Evolutionary conservation across 148 eudicot genomes (phyloP), one percentile per base, ranked within the genome.

Genomic region (Pouteria glomerata): DNA sequence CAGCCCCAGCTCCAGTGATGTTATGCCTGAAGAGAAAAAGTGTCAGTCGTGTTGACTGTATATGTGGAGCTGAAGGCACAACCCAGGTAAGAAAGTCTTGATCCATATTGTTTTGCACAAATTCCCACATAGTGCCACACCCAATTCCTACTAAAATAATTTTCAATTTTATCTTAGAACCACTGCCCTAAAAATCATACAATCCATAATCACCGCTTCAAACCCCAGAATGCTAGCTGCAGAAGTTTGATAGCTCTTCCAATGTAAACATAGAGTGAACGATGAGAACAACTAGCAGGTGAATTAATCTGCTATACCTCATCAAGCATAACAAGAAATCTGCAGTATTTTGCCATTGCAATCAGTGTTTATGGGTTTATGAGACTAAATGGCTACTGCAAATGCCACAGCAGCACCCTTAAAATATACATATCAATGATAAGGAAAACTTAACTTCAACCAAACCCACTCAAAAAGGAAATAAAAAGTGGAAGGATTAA

Each of bases 1-100:
- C 99, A 71, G 88, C 67, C 57, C 63, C 93, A 45, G 99, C 99
- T 61, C 66, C 76, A 50, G 88, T 84, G 73, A 96, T 84, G 72
- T 85, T 92, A 81, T 90, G 74, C 79, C 99, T 96, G 85, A 47
- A 70, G 71, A 1, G 26, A 34, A 18, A 63, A 35, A 7, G 62
- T 62, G 23, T 59, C 47, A 65, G 33, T 33, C 15, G 3, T 5
- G 34, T 13, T 27, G 10, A 3, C 31, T 56, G n/a, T 2, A 48
- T 16, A 45, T 21, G 8, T 26, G 7, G 33, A 4, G 18, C 18
- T 15, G 12, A 60, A 59, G 34, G 44, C 44, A 39, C 65, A 68
- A 53, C 29, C 37, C 34, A 41, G 45, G 19, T 19, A 65, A 23
- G 8, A 27, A 41, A 31, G 16, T 1, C 69, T 45, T 47, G 10